A percentile compares a stretch with the other conserved stretches of the same genome.
Evolutionary conservation across 164 flowering plant species (phyloP).

Genomic region (Dillenia turbinata): DNA sequence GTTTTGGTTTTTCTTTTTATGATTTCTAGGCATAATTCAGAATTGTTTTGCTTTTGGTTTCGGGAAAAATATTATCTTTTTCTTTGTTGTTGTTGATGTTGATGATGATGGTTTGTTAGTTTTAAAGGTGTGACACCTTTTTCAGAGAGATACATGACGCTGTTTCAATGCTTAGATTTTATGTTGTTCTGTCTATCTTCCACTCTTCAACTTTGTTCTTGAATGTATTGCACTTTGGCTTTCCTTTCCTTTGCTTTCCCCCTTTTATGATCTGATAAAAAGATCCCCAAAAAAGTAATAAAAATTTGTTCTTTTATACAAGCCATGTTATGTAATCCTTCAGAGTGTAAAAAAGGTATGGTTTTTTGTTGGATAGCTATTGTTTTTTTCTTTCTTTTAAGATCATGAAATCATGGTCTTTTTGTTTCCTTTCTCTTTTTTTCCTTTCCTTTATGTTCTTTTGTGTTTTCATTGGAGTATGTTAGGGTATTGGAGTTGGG

Average conservation of each 20-base stretch:
- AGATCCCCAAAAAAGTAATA: slow-evolving; percentile 3
- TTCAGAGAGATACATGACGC: slow-evolving; percentile 10
- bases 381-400: not conserved
- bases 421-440: slow-evolving; percentile 11
- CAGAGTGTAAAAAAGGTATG: not conserved
- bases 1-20: slow-evolving; percentile 8
- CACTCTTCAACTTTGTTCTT: slow-evolving; percentile 14
- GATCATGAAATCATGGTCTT: not conserved
- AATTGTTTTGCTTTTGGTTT: slow-evolving; percentile 6
- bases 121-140: slow-evolving; percentile 2
- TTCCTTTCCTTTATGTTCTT: slow-evolving; percentile 1
- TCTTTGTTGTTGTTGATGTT: slow-evolving; percentile 1
- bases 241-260: slow-evolving; percentile 11
- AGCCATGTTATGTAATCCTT: not conserved
- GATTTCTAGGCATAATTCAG: slow-evolving; percentile 10
- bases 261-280: slow-evolving; percentile 13
- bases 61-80: not conserved
- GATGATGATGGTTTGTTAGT: not conserved
- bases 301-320: slow-evolving; percentile 13
- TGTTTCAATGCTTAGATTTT: slow-evolving; percentile 11
- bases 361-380: not conserved
- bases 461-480: not conserved
- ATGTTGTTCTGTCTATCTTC: slow-evolving; percentile 11
- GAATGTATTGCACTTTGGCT: slow-evolving; percentile 18
- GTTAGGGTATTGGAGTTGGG: slow-evolving; percentile 24